Conservation (phyloP, 768 basidiomycete species). For the Suillus discolor region DNA sequence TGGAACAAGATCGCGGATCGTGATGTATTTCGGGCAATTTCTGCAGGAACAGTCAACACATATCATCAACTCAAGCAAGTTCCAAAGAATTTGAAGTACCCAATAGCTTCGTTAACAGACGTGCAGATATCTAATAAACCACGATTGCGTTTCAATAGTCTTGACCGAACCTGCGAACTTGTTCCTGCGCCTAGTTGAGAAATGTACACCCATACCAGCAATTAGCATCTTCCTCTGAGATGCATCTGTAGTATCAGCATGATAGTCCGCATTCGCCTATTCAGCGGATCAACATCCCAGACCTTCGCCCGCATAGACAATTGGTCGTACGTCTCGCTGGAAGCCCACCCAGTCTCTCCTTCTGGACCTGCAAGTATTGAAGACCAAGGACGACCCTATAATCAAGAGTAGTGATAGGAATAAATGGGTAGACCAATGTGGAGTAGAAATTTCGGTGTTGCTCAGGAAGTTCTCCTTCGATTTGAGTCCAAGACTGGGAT, state of each 20-base stretch:
- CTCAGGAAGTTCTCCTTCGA: slow-evolving; percentile 49
- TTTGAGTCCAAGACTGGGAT: slow-evolving; percentile 38
- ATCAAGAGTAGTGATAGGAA: slow-evolving; percentile 61
- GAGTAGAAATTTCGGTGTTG: slow-evolving; percentile 54
- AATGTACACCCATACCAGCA: slow-evolving; percentile 65
- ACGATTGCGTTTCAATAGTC: slow-evolving; percentile 32
- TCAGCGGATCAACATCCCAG: slow-evolving; percentile 61
- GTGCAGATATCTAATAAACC: slow-evolving; percentile 37
- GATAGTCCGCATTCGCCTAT: neutral
- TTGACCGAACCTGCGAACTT: slow-evolving; percentile 61
- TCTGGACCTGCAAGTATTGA: slow-evolving; percentile 51
- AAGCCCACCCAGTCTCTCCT: slow-evolving; percentile 51
- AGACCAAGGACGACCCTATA: slow-evolving; percentile 55
- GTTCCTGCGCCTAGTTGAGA: slow-evolving; percentile 58
- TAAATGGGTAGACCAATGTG: slow-evolving; percentile 50
- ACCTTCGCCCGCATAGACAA: slow-evolving; percentile 41
- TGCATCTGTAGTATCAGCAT: slow-evolving; percentile 14
- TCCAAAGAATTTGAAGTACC: slow-evolving; percentile 38
- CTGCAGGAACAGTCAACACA: slow-evolving; percentile 34
- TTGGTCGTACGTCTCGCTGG: slow-evolving; percentile 35
- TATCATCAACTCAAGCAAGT: neutral
- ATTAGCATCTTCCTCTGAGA: slow-evolving; percentile 36
- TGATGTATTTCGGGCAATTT: slow-evolving; percentile 75
- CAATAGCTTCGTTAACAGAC: slow-evolving; percentile 57
- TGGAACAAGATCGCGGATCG: slow-evolving; percentile 51